Evolutionary conservation across 2,329 filamentous ascomycete genomes (phyloP).

Genomic region (Erysiphe pulchra): DNA sequence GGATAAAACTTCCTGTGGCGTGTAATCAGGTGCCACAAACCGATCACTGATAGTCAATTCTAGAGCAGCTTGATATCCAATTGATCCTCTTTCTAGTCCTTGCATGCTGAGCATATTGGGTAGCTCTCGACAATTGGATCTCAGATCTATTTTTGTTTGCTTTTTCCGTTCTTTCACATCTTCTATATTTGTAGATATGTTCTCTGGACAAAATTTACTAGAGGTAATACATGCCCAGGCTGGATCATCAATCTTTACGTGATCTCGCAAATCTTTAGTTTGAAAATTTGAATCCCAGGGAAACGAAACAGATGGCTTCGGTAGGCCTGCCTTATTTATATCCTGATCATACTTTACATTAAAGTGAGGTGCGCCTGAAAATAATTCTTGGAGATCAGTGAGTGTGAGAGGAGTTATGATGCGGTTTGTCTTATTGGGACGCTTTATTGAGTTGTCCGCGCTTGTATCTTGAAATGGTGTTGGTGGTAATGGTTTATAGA

Average conservation of each 20-base stretch:
- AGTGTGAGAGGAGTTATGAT: slow-evolving; percentile 34
- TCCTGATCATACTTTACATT: slow-evolving; percentile 26
- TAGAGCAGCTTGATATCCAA: slow-evolving; percentile 42
- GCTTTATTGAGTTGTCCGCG: slow-evolving; percentile 12
- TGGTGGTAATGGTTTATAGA: slow-evolving; percentile 28
- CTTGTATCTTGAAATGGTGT: slow-evolving; percentile 17
- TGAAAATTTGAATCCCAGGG: slow-evolving; percentile 37
- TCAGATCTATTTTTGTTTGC: slow-evolving; percentile 4
- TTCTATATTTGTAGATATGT: slow-evolving; percentile 18
- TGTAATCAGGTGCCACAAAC: slow-evolving; percentile 14
- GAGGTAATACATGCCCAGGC: slow-evolving; percentile 37
- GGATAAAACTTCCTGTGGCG: slow-evolving; percentile 4
- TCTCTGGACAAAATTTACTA: slow-evolving; percentile 28
- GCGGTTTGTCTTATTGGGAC: slow-evolving; percentile 23
- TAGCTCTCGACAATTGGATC: slow-evolving; percentile 11
- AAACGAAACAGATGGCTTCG: slow-evolving; percentile 37
- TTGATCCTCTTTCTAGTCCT: slow-evolving; percentile 42
- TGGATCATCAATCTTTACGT: slow-evolving; percentile 33
- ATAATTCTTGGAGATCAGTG: slow-evolving; percentile 39
- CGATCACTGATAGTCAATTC: slow-evolving; percentile 39
- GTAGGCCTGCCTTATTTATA: slow-evolving; percentile 30
- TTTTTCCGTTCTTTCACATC: slow-evolving; percentile 15
- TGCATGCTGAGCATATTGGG: slow-evolving; percentile 51
- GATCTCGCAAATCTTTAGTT: slow-evolving; percentile 38
- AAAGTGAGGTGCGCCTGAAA: slow-evolving; percentile 53